Percentiles rank a stretch among this genome's conserved stretches.
phyloP scores from a whole-genome alignment of 306 rosid genomes.

The Castanea crenata region DNA sequence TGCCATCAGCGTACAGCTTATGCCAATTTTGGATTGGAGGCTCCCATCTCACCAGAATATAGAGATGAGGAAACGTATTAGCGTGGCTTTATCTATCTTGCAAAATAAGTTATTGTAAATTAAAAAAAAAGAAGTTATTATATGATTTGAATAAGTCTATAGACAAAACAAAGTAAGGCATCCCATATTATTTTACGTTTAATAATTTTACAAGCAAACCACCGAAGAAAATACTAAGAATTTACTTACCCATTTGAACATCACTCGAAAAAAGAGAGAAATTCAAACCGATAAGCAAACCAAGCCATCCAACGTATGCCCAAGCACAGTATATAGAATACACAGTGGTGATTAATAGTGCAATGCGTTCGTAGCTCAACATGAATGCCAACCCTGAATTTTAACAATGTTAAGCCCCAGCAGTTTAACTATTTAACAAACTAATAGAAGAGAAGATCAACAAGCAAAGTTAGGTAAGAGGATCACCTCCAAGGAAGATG shows the following conservation, averaged over 20 bases:
- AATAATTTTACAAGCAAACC: too few species aligned
- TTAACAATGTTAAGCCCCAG: conserved; percentile 31
- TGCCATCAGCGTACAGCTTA: too few species aligned
- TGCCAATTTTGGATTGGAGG: too few species aligned
- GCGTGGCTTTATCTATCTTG: too few species aligned
- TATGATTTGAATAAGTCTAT: too few species aligned
- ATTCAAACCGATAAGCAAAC: conserved; percentile 73
- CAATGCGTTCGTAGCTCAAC: conserved; percentile 68
- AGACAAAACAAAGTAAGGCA: too few species aligned
- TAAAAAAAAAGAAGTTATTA: too few species aligned
- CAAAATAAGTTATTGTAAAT: too few species aligned
- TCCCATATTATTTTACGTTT: too few species aligned
- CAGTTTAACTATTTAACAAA: conserved; percentile 14
- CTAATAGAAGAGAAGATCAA: conserved; percentile 16
- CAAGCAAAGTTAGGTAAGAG: conserved; percentile 18
- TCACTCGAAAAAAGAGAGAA: conserved; percentile 87
- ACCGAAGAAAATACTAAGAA: not conserved
- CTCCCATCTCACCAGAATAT: too few species aligned
- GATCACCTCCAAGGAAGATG: conserved; percentile 85
- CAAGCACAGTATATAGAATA: conserved; percentile 88
- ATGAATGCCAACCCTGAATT: conserved; percentile 82
- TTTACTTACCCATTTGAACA: conserved; percentile 34
- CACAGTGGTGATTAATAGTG: conserved; percentile 61
- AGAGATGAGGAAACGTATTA: too few species aligned
- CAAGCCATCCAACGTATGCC: conserved; percentile 89